These are phyloP conservation scores for Xylaria sp. DNA, from an alignment of 495 filamentous ascomycete species.

Conservation along the genomic window DNA sequence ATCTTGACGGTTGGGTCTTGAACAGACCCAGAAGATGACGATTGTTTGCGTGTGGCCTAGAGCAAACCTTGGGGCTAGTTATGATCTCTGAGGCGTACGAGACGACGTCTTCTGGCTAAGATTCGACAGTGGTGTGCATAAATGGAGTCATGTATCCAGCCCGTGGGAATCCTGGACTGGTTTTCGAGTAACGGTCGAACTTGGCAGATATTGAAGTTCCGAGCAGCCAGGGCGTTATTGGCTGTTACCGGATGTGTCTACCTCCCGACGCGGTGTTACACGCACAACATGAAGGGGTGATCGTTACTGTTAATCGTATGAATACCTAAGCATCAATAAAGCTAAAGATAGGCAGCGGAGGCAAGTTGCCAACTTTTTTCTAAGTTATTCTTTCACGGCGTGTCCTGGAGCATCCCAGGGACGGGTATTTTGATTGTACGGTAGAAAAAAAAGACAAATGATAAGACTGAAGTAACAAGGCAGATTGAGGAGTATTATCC, in stretches of 20 bases:
- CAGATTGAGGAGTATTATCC: background rate
- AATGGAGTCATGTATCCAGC: background rate
- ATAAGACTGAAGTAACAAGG: background rate
- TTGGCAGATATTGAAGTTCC: background rate
- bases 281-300: background rate
- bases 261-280: conserved; percentile 11
- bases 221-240: conserved; percentile 3
- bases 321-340: background rate
- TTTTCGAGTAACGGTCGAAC: conserved; percentile 4
- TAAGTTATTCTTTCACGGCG: background rate
- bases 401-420: background rate
- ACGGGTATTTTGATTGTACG: background rate
- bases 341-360: background rate
- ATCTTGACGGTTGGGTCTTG: conserved; percentile 55
- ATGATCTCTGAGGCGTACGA: background rate
- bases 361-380: background rate
- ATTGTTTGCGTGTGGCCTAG: background rate
- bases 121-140: background rate
- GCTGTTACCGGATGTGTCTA: conserved; percentile 2
- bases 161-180: background rate
- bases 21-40: conserved; percentile 32
- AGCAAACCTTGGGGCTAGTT: background rate
- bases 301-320: background rate
- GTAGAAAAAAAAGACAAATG: background rate
- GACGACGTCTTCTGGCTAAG: background rate